phyloP scores from a whole-genome alignment of 352 stramenopile species.

The Phytophthora parvispora region DNA sequence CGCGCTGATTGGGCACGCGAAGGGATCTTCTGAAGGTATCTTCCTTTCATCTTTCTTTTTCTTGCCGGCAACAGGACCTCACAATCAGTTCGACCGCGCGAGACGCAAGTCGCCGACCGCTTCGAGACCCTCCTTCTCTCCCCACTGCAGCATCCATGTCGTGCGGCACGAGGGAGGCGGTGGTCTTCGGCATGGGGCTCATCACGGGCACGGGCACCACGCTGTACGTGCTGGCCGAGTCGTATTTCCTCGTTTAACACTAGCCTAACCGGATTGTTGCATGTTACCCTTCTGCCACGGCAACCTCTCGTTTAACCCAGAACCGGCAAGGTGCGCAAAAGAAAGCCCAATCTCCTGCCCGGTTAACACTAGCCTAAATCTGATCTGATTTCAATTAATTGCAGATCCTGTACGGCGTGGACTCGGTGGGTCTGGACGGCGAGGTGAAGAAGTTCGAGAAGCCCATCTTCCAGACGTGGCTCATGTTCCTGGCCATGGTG shows the following conservation, averaged over 20 bases:
- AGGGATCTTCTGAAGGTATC: slow-evolving; percentile 24
- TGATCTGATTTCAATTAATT: slow-evolving; percentile 8
- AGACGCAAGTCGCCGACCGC: slow-evolving; percentile 9
- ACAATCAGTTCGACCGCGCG: slow-evolving; percentile 11
- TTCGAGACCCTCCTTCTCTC: not conserved
- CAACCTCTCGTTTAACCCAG: slow-evolving; percentile 30
- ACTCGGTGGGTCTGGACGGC: slow-evolving; percentile 89
- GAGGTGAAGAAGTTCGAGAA: slow-evolving; percentile 95
- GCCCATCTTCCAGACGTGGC: slow-evolving; percentile 97
- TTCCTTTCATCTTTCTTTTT: slow-evolving; percentile 23
- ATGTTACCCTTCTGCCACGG: not conserved
- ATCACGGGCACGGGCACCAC: slow-evolving; percentile 89
- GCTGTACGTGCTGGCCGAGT: slow-evolving; percentile 55
- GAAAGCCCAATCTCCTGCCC: not conserved
- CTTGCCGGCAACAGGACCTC: not conserved
- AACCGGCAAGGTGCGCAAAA: slow-evolving; percentile 67
- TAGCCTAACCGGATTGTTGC: slow-evolving; percentile 1
- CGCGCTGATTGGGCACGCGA: slow-evolving; percentile 17
- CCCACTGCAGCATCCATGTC: slow-evolving; percentile 57
- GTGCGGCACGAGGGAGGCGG: slow-evolving; percentile 78
- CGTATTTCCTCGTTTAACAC: not conserved
- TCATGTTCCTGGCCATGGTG: slow-evolving; percentile 98
- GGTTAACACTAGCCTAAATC: slow-evolving; percentile 5
- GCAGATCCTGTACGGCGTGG: slow-evolving; percentile 95
- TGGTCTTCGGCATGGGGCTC: slow-evolving; percentile 85